These are phyloP conservation scores for Jamesozyma jinghongensis DNA, from an alignment of 805 yeast species.

Conservation along the genomic window DNA sequence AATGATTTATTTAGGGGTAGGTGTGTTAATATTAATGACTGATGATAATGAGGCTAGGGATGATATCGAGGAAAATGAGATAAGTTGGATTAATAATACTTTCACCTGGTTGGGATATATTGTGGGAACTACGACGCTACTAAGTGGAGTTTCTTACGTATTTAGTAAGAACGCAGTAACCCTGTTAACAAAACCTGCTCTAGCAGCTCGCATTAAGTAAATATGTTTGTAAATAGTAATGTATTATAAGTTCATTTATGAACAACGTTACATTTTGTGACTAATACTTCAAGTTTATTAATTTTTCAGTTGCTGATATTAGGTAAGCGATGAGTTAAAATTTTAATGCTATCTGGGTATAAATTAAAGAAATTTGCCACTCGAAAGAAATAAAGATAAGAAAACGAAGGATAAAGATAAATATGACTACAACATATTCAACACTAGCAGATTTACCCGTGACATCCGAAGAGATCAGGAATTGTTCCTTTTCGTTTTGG, in stretches of 20 bases:
- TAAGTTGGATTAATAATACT: neutral
- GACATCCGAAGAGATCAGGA: conserved; percentile 36
- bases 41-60: conserved; percentile 3
- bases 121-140: conserved; percentile 61
- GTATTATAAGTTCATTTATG: too few relatives aligned
- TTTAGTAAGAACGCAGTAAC: conserved; percentile 57
- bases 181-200: neutral
- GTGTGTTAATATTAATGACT: conserved; percentile 35
- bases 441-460: conserved; percentile 21
- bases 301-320: too few relatives aligned
- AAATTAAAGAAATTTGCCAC: too few relatives aligned
- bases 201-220: too few relatives aligned
- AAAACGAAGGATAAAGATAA: neutral
- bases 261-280: too few relatives aligned
- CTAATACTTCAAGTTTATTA: too few relatives aligned
- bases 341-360: too few relatives aligned
- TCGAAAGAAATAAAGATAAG: too few relatives aligned
- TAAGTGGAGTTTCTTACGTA: conserved; percentile 72
- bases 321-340: too few relatives aligned
- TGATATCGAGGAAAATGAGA: conserved; percentile 1
- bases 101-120: conserved; percentile 37
- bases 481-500: conserved; percentile 56
- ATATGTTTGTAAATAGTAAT: too few relatives aligned
- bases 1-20: conserved; percentile 73
- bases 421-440: conserved; percentile 11